A percentile compares a stretch with the other conserved stretches of the same genome.
These are phyloP conservation scores for Beauveria asiatica DNA, from an alignment of 2,329 filamentous ascomycete species.

Conservation along the genomic window DNA sequence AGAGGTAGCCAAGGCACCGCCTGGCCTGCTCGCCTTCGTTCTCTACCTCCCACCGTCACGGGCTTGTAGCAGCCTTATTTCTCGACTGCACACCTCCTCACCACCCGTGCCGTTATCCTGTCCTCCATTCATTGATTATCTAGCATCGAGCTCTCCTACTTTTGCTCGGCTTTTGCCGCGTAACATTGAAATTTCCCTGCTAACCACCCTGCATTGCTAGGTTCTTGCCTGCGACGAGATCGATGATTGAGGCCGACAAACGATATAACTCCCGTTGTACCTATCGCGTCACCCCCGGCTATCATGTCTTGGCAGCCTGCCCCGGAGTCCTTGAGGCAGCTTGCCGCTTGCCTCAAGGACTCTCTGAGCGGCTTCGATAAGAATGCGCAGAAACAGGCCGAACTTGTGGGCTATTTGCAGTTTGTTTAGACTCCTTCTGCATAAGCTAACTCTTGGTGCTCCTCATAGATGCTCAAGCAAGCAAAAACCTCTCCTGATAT, in stretches of 20 bases:
- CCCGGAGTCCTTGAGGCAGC: constrained; percentile 78
- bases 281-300: constrained; percentile 13
- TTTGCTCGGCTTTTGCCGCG: not conserved
- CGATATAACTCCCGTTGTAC: not conserved
- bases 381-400: constrained; percentile 77
- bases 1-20: not conserved
- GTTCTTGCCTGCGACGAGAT: constrained; percentile 12
- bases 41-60: not conserved
- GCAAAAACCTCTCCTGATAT: constrained; percentile 85
- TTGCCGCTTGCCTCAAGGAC: constrained; percentile 82
- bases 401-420: constrained; percentile 52
- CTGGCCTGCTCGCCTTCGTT: not conserved
- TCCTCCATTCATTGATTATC: not conserved
- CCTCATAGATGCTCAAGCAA: constrained; percentile 75
- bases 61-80: not conserved
- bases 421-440: constrained; percentile 7
- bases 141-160: not conserved
- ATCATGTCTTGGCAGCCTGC: constrained; percentile 90
- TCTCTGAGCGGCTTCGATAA: constrained; percentile 80
- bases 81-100: not conserved
- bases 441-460: constrained; percentile 16
- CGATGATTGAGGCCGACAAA: constrained; percentile 2
- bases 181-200: not conserved
- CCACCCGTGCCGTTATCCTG: not conserved
- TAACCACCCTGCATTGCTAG: not conserved